These are phyloP conservation scores for Aspergillus ibericus DNA, from an alignment of 2,329 filamentous ascomycete genomes.

Conservation along the genomic window DNA sequence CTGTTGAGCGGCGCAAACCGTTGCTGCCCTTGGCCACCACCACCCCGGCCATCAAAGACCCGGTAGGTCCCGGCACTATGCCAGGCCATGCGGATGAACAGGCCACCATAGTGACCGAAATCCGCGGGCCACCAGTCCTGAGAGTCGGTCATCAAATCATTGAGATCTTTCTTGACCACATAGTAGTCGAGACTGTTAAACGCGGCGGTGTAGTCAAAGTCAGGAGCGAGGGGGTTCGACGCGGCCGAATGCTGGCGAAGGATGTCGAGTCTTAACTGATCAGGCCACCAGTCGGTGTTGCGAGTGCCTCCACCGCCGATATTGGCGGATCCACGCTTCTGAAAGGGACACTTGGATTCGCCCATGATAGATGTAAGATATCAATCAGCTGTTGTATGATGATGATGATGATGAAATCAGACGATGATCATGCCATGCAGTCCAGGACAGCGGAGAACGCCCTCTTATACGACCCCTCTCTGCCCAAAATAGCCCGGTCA, in stretches of 20 bases:
- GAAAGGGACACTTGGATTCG: slow-evolving; percentile 2
- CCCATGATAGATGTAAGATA: background rate
- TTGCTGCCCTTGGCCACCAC: slow-evolving; percentile 72
- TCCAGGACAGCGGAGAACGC: background rate
- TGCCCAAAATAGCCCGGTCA: background rate
- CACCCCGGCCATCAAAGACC: slow-evolving; percentile 71
- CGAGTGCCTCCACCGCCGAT: slow-evolving; percentile 62
- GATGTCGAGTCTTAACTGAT: slow-evolving; percentile 66
- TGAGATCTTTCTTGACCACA: slow-evolving; percentile 71
- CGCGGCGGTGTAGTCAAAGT: slow-evolving; percentile 71
- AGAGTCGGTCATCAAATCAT: slow-evolving; percentile 72
- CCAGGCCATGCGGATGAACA: slow-evolving; percentile 81
- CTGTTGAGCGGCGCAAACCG: slow-evolving; percentile 78
- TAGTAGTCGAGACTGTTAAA: slow-evolving; percentile 72
- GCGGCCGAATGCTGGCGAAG: slow-evolving; percentile 68
- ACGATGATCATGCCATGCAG: background rate
- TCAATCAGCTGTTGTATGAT: too few relatives aligned
- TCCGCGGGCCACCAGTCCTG: slow-evolving; percentile 82
- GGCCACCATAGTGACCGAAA: slow-evolving; percentile 76
- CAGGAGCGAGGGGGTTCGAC: slow-evolving; percentile 63
- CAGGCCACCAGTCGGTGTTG: slow-evolving; percentile 74
- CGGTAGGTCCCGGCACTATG: slow-evolving; percentile 79
- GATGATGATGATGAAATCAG: background rate
- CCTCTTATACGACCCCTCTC: background rate
- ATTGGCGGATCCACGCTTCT: slow-evolving; percentile 27